A percentile compares a stretch with the other conserved stretches of the same genome.
phyloP scores from a whole-genome alignment of 1,139 yeast species.

The Zygotorulaspora mrakii region DNA sequence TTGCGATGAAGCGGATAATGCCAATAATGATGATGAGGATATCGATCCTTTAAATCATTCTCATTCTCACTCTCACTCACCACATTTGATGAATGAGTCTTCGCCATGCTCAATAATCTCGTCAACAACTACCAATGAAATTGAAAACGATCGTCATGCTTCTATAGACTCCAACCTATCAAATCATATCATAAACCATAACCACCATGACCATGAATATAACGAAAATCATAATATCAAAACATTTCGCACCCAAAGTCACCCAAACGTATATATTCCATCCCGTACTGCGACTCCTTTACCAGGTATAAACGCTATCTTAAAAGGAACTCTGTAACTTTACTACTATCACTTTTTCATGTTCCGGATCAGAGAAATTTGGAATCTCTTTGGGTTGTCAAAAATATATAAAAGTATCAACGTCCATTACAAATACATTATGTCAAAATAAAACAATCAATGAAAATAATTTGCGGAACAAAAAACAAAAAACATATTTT shows the following conservation, averaged over 20 bases:
- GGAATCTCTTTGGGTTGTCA: too few relatives aligned
- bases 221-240: conserved; percentile 7
- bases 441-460: conserved; percentile 10
- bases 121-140: conserved; percentile 17
- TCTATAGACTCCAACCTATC: conserved; percentile 12
- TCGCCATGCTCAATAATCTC: conserved; percentile 19
- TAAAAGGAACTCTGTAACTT: conserved; percentile 21
- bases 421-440: too few relatives aligned
- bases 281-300: conserved; percentile 19
- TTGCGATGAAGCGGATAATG: conserved; percentile 22
- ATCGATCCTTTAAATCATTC: conserved; percentile 19
- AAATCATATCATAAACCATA: conserved; percentile 2
- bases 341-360: neutral
- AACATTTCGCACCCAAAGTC: conserved; percentile 13
- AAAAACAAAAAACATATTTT: too few relatives aligned
- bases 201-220: conserved; percentile 6
- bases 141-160: conserved; percentile 15
- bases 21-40: conserved; percentile 15
- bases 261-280: conserved; percentile 11
- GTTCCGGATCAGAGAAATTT: too few relatives aligned
- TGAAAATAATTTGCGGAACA: neutral
- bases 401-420: too few relatives aligned
- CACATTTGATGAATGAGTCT: conserved; percentile 13
- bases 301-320: conserved; percentile 30
- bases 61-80: conserved; percentile 10